Conservation (phyloP, 306 rosid genomes). For the Cucurbita moschata region DNA sequence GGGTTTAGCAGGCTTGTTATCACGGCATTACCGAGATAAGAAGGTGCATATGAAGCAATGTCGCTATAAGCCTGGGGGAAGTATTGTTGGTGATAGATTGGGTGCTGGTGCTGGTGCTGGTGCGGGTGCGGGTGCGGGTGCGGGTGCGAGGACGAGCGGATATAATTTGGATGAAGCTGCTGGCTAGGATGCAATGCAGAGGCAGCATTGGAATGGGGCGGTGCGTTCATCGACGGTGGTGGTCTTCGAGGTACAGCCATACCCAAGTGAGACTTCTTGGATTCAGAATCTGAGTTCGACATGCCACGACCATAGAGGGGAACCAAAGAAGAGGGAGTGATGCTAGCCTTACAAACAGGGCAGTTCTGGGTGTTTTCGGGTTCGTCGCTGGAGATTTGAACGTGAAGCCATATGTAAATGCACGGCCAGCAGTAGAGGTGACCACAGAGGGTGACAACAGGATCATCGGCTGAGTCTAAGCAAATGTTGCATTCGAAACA, state of each 20-base stretch:
- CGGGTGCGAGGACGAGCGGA: constrained; percentile 23
- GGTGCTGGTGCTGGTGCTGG: constrained; percentile 24
- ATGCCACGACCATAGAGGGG: constrained; percentile 86
- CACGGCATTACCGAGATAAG: constrained; percentile 41
- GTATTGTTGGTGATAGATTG: constrained; percentile 39
- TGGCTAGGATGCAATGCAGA: constrained; percentile 22
- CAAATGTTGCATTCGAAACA: constrained; percentile 87
- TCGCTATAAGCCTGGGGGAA: constrained; percentile 37
- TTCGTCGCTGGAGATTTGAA: constrained; percentile 32
- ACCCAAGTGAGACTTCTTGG: constrained; percentile 36
- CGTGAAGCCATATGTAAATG: constrained; percentile 75
- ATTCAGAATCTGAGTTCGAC: constrained; percentile 28
- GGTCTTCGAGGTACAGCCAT: constrained; percentile 54
- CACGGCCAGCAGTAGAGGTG: constrained; percentile 94
- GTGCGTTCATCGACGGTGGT: constrained; percentile 27
- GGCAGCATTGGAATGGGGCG: constrained; percentile 15
- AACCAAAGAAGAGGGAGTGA: constrained; percentile 45
- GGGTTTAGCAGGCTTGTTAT: constrained; percentile 44
- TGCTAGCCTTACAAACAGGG: constrained; percentile 74
- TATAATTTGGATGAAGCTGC: constrained; percentile 33
- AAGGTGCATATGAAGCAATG: constrained; percentile 24
- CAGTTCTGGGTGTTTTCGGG: constrained; percentile 34
- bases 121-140: constrained; percentile 25
- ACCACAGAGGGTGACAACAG: constrained; percentile 88
- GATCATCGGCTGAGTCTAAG: constrained; percentile 70